phyloP scores from a whole-genome alignment of 805 yeast species.

The Brettanomyces nanus region DNA sequence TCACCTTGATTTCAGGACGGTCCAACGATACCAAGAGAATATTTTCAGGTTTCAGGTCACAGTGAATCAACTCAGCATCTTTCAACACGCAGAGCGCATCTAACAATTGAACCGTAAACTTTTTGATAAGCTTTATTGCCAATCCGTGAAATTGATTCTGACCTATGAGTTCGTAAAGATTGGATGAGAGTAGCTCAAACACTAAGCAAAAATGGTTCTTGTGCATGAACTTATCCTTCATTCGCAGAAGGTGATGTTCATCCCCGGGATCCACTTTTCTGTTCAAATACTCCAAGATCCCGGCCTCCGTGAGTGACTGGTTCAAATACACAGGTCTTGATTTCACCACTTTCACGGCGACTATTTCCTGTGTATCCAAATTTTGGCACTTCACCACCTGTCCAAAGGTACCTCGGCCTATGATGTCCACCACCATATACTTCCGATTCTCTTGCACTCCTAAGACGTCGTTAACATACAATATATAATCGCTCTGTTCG shows the following conservation, averaged over 20 bases:
- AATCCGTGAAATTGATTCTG: constrained; percentile 93
- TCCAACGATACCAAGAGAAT: constrained; percentile 74
- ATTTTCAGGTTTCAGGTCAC: constrained; percentile 96
- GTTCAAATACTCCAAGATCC: constrained; percentile 74
- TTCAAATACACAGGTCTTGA: constrained; percentile 85
- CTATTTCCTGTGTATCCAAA: constrained; percentile 64
- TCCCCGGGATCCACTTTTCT: constrained; percentile 60
- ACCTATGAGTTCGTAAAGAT: constrained; percentile 81
- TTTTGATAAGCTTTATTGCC: constrained; percentile 67
- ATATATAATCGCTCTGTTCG: constrained; percentile 79
- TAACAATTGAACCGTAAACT: constrained; percentile 70
- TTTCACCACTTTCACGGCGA: constrained; percentile 92
- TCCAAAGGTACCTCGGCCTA: constrained; percentile 98
- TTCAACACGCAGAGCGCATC: constrained; percentile 77
- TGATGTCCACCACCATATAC: constrained; percentile 79
- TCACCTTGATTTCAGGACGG: constrained; percentile 79
- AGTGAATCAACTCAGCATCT: constrained; percentile 79
- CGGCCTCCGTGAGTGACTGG: constrained; percentile 87
- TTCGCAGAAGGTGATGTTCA: constrained; percentile 64
- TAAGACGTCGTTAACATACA: constrained; percentile 88
- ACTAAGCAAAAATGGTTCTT: constrained; percentile 89
- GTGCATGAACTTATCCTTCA: constrained; percentile 86
- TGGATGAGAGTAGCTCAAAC: constrained; percentile 81
- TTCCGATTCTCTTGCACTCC: constrained; percentile 81
- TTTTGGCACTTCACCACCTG: constrained; percentile 94